phyloP scores from a whole-genome alignment of 108 stramenopile genomes.

The Stephanodiscus minutulus region DNA sequence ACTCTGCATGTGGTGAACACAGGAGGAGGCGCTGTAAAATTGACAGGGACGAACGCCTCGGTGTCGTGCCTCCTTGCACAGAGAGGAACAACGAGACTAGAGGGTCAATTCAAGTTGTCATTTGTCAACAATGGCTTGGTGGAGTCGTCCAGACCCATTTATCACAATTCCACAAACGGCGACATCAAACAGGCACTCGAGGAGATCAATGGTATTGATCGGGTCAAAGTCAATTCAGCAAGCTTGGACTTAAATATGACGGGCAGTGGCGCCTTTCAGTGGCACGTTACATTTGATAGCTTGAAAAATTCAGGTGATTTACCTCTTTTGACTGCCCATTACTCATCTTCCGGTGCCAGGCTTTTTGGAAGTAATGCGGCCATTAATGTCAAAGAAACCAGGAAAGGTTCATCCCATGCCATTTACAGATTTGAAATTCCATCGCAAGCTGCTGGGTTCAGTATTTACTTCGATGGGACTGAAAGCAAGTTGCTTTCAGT shows the following conservation, averaged over 20 bases:
- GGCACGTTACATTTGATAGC: conserved; percentile 51
- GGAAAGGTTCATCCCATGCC: conserved; percentile 27
- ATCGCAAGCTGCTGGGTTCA: conserved; percentile 5
- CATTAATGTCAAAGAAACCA: conserved; percentile 34
- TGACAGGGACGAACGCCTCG: conserved; percentile 29
- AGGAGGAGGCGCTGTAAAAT: conserved; percentile 31
- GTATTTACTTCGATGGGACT: conserved; percentile 19
- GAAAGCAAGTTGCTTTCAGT: conserved; percentile 2
- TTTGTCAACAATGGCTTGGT: conserved; percentile 19
- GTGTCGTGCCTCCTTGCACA: conserved; percentile 15
- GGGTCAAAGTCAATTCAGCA: conserved; percentile 33
- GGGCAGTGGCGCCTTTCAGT: conserved; percentile 35
- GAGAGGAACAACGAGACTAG: conserved; percentile 20
- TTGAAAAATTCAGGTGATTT: conserved; percentile 55
- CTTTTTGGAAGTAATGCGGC: conserved; percentile 40
- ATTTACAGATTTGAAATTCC: conserved; percentile 27
- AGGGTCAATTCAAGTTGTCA: conserved; percentile 23
- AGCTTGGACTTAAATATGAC: conserved; percentile 23
- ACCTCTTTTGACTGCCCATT: conserved; percentile 33
- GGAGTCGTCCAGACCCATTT: conserved; percentile 28
- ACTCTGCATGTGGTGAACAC: conserved; percentile 29
- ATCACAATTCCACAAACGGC: conserved; percentile 36
- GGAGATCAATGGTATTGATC: conserved; percentile 21
- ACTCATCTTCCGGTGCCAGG: conserved; percentile 3
- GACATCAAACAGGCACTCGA: conserved; percentile 37